A percentile compares a stretch with the other conserved stretches of the same genome.
Conservation (phyloP, 306 rosid species). For the Rosa persica region DNA sequence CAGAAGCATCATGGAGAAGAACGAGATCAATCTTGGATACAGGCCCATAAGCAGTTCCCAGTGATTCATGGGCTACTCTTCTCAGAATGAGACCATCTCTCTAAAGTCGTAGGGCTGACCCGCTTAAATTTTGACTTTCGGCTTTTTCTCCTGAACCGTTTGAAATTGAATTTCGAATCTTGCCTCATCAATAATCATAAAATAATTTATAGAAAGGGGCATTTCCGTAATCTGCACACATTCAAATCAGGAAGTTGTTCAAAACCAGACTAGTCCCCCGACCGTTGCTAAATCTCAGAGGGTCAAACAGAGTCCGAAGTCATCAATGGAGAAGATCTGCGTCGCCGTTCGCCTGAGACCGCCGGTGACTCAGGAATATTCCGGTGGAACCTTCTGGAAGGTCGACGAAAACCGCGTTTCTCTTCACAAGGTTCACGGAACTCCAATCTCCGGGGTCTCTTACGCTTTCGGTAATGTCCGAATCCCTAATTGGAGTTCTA, state of each 20-base stretch:
- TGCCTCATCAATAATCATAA: background rate
- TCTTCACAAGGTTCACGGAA: slow-evolving; percentile 80
- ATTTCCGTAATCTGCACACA: background rate
- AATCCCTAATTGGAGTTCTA: background rate
- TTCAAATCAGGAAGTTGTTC: background rate
- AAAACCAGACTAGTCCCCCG: background rate
- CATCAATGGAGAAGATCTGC: slow-evolving; percentile 85
- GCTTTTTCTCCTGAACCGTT: background rate
- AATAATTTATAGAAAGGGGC: background rate
- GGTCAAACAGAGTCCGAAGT: background rate
- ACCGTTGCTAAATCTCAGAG: background rate
- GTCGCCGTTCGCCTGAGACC: slow-evolving; percentile 88
- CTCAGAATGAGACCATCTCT: background rate
- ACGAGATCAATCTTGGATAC: too few relatives aligned
- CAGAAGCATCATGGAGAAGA: background rate
- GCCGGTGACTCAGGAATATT: slow-evolving; percentile 40
- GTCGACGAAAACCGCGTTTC: slow-evolving; percentile 84
- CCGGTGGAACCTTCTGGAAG: slow-evolving; percentile 69
- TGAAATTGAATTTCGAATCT: background rate
- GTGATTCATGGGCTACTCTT: background rate
- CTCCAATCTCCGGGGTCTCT: slow-evolving; percentile 66
- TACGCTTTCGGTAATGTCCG: slow-evolving; percentile 69
- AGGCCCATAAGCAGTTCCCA: background rate
- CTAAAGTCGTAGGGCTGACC: background rate
- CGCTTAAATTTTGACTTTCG: background rate